These are phyloP conservation scores for Sclerotinia glacialis DNA, from an alignment of 2,329 filamentous ascomycete species.

Conservation along the genomic window DNA sequence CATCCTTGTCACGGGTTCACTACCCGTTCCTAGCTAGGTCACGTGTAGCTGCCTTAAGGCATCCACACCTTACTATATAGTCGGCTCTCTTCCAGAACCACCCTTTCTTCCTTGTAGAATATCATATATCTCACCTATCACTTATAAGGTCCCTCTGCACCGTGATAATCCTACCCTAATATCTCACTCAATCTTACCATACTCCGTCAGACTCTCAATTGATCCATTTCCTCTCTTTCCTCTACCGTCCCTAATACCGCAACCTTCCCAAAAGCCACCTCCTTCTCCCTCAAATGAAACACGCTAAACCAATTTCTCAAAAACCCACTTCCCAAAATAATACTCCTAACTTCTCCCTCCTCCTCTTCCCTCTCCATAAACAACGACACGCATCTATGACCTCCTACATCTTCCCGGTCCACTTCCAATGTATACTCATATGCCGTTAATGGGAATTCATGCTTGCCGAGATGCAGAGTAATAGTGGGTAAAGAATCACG, in stretches of 20 bases:
- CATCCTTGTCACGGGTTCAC: too few relatives aligned
- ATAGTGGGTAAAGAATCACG: neutral
- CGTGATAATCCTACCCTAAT: too few relatives aligned
- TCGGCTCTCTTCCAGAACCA: too few relatives aligned
- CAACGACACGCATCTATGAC: slow-evolving; percentile 22
- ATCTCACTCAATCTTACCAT: neutral
- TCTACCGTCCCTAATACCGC: neutral
- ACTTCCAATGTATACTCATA: slow-evolving; percentile 25
- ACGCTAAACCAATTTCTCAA: slow-evolving; percentile 23
- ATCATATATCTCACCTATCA: too few relatives aligned
- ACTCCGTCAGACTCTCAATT: neutral
- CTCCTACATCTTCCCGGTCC: slow-evolving; percentile 15
- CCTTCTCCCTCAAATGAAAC: slow-evolving; percentile 23
- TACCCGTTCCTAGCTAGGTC: too few relatives aligned
- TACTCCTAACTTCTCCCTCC: slow-evolving; percentile 4
- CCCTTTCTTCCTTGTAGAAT: too few relatives aligned
- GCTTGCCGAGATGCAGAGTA: neutral
- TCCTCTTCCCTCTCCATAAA: slow-evolving; percentile 20
- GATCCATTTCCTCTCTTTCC: too few relatives aligned
- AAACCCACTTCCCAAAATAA: slow-evolving; percentile 25
- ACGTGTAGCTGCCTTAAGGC: too few relatives aligned
- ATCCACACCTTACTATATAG: too few relatives aligned
- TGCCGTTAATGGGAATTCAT: slow-evolving; percentile 6
- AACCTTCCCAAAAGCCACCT: slow-evolving; percentile 22
- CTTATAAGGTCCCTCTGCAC: too few relatives aligned